Evolutionary conservation across 2,329 filamentous ascomycete genomes (phyloP), one percentile per base, ranked within the genome.

Genomic region (Fusarium musae): DNA sequence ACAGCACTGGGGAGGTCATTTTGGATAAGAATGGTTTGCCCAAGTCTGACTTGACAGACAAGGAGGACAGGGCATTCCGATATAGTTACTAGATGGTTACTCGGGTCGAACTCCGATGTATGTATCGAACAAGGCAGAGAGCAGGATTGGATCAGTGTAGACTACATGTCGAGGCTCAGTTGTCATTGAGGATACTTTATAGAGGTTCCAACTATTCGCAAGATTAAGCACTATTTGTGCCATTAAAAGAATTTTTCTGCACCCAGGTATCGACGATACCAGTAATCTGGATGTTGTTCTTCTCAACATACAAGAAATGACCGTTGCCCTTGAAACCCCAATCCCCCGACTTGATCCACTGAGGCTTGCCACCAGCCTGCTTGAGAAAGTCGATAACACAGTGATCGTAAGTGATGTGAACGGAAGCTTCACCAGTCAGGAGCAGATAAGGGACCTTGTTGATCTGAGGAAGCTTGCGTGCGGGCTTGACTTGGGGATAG

Each of bases 271-370:
- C 32, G 1, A 63, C 59, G 17, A 66, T 15, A 5, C 9, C 54
- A n/a, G 74, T 59, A 44, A 76, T 76, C 9, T 73, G 26, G 11
- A 71, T 28, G 49, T 74, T 71, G 21, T 75, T 75, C 61, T 72
- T 70, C 52, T 76, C 73, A 8, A 71, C 54, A 23, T 69, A 59
- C 43, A 76, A 59, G 26, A 76, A 73, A 36, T 76, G 73, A 0
- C 71, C 28, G 28, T 28, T 28, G 28, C 28, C 28, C 28, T 66
- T 63, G 12, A 76, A 74, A 2, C 69, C 63, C 30, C 26, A 32
- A 3, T 69, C 46, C 8, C 60, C 61, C 5, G 76, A 30, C 56
- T 73, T 66, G 15, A 73, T 66, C 65, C 63, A 76, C 16, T 74
- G 63, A 12, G 59, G 69, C 9, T 60, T 69, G 2, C 58, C 69